Conservation (phyloP, 2,329 filamentous ascomycete species). For the Cordyceps cateniannulata region DNA sequence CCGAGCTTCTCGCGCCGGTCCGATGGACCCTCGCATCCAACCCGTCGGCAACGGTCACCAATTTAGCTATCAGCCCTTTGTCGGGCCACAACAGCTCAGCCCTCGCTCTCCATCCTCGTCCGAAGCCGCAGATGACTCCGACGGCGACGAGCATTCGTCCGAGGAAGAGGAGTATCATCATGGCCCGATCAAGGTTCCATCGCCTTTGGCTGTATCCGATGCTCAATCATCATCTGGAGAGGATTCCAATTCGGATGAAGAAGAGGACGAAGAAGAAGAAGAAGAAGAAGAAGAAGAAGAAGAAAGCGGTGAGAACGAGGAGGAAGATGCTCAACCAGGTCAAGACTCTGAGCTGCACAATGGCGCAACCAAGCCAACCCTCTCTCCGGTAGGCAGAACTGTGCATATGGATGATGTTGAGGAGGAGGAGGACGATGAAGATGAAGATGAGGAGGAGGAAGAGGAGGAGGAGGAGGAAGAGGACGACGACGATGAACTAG, state of each 20-base stretch:
- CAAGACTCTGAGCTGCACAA: not conserved
- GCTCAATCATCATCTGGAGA: slow-evolving; percentile 6
- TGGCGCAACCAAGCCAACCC: not conserved
- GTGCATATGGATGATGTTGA: not conserved
- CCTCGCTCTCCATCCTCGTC: slow-evolving; percentile 25
- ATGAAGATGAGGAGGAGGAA: not conserved
- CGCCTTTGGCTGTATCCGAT: not conserved
- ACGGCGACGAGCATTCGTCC: slow-evolving; percentile 12
- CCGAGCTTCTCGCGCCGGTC: slow-evolving; percentile 22
- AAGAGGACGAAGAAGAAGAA: not conserved
- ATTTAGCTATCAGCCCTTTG: slow-evolving; percentile 33
- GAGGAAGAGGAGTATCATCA: not conserved
- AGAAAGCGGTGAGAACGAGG: not conserved
- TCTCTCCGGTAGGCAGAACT: not conserved
- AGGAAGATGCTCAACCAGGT: not conserved
- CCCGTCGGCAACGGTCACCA: slow-evolving; percentile 36
- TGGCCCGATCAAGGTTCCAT: not conserved
- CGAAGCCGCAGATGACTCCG: slow-evolving; percentile 20
- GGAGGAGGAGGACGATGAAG: not conserved
- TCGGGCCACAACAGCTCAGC: slow-evolving; percentile 30
- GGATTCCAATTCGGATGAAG: not conserved
- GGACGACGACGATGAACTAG: not conserved
- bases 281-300: not conserved
- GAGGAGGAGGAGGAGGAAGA: not conserved
- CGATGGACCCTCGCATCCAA: slow-evolving; percentile 34